Evolutionary conservation across 352 stramenopile genomes (phyloP).

Genomic region (Plasmopara halstedii): DNA sequence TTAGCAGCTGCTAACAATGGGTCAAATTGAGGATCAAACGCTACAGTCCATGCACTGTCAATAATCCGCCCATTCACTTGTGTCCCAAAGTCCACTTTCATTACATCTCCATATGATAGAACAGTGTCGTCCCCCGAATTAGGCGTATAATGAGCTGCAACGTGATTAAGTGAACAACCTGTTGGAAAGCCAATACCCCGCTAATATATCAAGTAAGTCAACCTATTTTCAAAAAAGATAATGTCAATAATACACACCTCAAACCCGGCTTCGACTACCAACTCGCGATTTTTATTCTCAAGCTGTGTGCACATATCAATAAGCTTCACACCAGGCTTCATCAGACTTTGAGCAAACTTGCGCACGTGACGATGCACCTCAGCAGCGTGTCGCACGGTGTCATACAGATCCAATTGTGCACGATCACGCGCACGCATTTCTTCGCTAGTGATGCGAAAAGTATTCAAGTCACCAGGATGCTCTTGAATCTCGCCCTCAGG

Average conservation of each 20-base stretch:
- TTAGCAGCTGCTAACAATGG: constrained; percentile 85
- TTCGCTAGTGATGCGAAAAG: constrained; percentile 78
- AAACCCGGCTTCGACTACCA: constrained; percentile 92
- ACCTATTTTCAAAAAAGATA: not conserved
- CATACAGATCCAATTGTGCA: constrained; percentile 46
- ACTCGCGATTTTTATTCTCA: constrained; percentile 94
- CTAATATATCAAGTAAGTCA: constrained; percentile 1
- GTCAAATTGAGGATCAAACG: constrained; percentile 95
- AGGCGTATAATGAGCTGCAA: constrained; percentile 97
- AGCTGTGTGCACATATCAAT: constrained; percentile 94
- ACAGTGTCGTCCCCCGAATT: constrained; percentile 95
- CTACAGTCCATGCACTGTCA: constrained; percentile 95
- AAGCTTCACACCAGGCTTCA: constrained; percentile 95
- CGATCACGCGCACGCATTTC: constrained; percentile 85
- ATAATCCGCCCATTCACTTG: constrained; percentile 97
- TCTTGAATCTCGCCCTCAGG: constrained; percentile 91
- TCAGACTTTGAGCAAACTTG: constrained; percentile 92
- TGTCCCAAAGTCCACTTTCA: constrained; percentile 97
- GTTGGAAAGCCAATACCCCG: constrained; percentile 69
- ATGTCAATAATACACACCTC: constrained; percentile 46
- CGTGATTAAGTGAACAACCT: constrained; percentile 95
- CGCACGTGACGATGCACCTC: constrained; percentile 92
- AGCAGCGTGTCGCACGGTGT: constrained; percentile 83
- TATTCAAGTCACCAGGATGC: constrained; percentile 90
- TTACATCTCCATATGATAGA: constrained; percentile 93